These are phyloP conservation scores for Alternaria panax DNA, from an alignment of 2,329 filamentous ascomycete genomes.

Conservation along the genomic window DNA sequence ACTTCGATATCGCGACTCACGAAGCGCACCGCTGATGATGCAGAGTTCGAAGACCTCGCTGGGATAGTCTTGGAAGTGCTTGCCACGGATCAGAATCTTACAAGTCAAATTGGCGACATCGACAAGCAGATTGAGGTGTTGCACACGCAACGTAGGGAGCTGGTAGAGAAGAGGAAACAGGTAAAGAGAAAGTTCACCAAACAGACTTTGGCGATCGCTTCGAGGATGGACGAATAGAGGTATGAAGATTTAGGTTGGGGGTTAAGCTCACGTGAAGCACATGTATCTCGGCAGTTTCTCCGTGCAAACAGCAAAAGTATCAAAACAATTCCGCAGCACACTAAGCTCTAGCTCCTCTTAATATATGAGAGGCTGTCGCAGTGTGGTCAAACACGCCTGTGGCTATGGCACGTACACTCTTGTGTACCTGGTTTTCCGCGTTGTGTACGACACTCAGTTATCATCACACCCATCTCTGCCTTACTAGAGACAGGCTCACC, in stretches of 20 bases:
- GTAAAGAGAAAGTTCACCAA: conserved; percentile 8
- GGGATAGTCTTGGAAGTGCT: neutral
- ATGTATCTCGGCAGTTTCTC: neutral
- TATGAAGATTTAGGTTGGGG: neutral
- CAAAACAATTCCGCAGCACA: neutral
- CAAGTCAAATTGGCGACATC: neutral
- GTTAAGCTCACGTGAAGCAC: neutral
- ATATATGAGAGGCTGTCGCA: neutral
- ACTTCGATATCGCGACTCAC: neutral
- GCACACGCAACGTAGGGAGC: neutral
- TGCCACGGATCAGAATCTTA: neutral
- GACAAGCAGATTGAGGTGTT: conserved; percentile 1
- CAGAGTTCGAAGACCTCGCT: conserved; percentile 6
- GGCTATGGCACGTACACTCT: neutral
- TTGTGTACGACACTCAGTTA: neutral
- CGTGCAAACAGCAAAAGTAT: neutral
- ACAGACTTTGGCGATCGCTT: neutral
- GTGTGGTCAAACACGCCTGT: neutral
- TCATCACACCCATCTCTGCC: neutral
- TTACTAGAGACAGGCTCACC: neutral
- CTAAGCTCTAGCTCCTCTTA: neutral
- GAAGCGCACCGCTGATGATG: conserved; percentile 13
- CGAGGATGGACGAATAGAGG: neutral
- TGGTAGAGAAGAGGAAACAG: neutral
- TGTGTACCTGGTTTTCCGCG: neutral